Conservation (phyloP, 83 land plant genomes). For the Picea abies region DNA sequence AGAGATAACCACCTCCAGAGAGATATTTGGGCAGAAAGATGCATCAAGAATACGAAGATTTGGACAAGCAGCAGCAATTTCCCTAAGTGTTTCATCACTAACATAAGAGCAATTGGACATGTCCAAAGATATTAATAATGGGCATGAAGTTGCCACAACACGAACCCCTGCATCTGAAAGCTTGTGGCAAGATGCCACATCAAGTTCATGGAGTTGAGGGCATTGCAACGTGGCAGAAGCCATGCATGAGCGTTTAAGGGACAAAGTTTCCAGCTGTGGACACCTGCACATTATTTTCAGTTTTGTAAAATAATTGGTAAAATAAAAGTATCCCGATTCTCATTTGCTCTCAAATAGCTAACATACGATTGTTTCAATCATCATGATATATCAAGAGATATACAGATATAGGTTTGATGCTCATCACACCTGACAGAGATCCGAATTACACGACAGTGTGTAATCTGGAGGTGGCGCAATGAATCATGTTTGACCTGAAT, state of each 20-base stretch:
- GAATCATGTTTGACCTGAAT: conserved; percentile 67
- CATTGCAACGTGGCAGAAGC: conserved; percentile 82
- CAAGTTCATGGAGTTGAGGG: conserved; percentile 67
- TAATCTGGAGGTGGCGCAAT: conserved; percentile 59
- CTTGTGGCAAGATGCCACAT: conserved; percentile 89
- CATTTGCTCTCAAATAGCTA: neutral
- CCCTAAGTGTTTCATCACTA: conserved; percentile 94
- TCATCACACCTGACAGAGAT: conserved; percentile 66
- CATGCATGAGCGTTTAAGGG: conserved; percentile 81
- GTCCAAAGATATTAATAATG: conserved; percentile 69
- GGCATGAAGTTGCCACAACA: conserved; percentile 79
- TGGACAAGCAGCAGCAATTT: conserved; percentile 72
- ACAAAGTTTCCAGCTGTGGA: conserved; percentile 71
- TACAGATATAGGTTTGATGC: neutral
- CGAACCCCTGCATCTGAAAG: conserved; percentile 98
- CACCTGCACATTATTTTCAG: conserved; percentile 61
- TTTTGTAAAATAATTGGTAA: neutral
- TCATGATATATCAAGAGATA: neutral
- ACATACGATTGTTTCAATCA: neutral
- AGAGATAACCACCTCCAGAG: conserved; percentile 77
- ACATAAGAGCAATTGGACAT: conserved; percentile 90
- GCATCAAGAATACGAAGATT: conserved; percentile 83
- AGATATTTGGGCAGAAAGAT: conserved; percentile 91
- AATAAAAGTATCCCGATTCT: neutral
- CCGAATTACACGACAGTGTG: conserved; percentile 86